Evolutionary conservation across 495 filamentous ascomycete species (phyloP), one percentile per base, ranked within the genome.

Genomic region (Oidiodendron maius): DNA sequence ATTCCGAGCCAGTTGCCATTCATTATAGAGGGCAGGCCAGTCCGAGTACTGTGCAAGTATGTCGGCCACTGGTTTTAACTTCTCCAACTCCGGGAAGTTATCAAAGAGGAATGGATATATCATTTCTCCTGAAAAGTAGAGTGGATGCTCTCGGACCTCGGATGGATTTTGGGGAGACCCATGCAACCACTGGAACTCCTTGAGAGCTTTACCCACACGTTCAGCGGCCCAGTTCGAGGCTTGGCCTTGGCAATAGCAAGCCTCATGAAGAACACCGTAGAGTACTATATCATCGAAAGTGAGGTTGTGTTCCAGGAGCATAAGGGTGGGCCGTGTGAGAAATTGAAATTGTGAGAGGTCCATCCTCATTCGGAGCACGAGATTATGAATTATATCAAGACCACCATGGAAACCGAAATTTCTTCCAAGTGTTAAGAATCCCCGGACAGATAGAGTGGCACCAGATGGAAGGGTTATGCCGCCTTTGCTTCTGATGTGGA

Each of bases 81-180:
- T 67, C 18, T 60, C 62, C 4, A 97, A 78, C 58, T 91, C 87
- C 1, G 77, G 64, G 61, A 86, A 91, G 17, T 81, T 78, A 21
- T 84, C 76, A 55, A 95, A 90, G 72, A 89, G 84, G 61, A 82
- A 84, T 5, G 83, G 82, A 64, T 80, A 95, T 44, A 95, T 75
- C 89, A 94, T 95, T 66, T 97, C 91, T 47, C 91, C 91, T 0
- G 87, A 87, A 68, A 97, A 96, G 51, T 75, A 84, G 45, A 91
- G 70, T 0, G 84, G 78, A n/a, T 71, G 57, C 1, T 74, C 67
- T 3, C 61, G 65, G 25, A 45, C 62, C 61, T 57, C 69, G 4
- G 36, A 37, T 28, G 46, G 8, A 37, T 25, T 37, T 52, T 47
- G 18, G 15, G 53, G 15, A 30, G 39, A 51, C 54, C 58, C 51